Evolutionary conservation across 768 basidiomycete species (phyloP).

Genomic region (Leccinum imitatum): DNA sequence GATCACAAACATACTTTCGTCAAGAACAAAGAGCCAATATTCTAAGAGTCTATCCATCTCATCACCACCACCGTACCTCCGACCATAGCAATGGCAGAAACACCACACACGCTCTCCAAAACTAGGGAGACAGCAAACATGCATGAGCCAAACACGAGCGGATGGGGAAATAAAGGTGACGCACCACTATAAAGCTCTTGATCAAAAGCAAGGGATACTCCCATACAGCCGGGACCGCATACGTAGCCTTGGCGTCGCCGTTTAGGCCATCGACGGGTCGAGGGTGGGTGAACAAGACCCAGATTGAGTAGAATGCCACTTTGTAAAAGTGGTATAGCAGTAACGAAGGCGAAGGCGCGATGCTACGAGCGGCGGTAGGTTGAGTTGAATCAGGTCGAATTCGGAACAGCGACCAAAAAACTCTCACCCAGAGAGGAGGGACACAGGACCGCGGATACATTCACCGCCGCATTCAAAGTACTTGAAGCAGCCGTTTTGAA

Average conservation of each 20-base stretch:
- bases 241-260: conserved; percentile 37
- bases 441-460: conserved; percentile 85
- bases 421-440: conserved; percentile 80
- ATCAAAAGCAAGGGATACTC: conserved; percentile 69
- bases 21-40: background rate
- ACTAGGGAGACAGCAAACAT: conserved; percentile 42
- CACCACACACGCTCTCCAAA: conserved; percentile 90
- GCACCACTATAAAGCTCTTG: conserved; percentile 67
- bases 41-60: background rate
- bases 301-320: conserved; percentile 95
- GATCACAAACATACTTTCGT: conserved; percentile 13
- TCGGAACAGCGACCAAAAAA: conserved; percentile 3
- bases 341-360: conserved; percentile 74
- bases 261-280: conserved; percentile 21
- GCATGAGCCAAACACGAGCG: background rate
- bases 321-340: conserved; percentile 92
- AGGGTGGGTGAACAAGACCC: conserved; percentile 77
- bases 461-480: conserved; percentile 95
- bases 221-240: conserved; percentile 44
- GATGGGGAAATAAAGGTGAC: conserved; percentile 31
- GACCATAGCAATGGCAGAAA: conserved; percentile 87
- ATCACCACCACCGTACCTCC: conserved; percentile 74
- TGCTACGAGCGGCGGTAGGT: conserved; percentile 42
- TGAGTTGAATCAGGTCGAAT: background rate
- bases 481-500: conserved; percentile 89